Evolutionary conservation across 2,329 filamentous ascomycete genomes (phyloP).

Genomic region (Penicillium sp.): DNA sequence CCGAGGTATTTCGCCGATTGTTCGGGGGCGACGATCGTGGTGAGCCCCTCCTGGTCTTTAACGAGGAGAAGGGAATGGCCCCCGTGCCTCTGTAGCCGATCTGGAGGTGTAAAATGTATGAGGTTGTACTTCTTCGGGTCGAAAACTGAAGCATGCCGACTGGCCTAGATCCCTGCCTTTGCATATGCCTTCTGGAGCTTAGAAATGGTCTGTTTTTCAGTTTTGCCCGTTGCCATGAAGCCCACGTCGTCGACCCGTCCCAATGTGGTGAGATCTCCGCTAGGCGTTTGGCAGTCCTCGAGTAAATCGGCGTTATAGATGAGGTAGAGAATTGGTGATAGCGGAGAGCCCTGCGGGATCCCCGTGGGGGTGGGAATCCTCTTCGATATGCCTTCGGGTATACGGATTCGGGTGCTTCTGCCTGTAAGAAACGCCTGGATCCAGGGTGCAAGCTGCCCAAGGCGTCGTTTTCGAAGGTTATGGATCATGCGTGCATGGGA

Average conservation of each 20-base stretch:
- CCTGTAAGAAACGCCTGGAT: background rate
- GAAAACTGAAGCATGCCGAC: background rate
- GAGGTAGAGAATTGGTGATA: slow-evolving; percentile 29
- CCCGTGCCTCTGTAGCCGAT: background rate
- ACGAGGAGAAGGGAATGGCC: background rate
- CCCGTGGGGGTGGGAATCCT: slow-evolving; percentile 11
- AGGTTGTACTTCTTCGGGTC: background rate
- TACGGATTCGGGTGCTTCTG: background rate
- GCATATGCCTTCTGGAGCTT: background rate
- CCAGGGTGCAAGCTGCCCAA: background rate
- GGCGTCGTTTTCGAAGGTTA: background rate
- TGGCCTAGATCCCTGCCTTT: background rate
- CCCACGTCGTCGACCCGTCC: slow-evolving; percentile 13
- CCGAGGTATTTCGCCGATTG: slow-evolving; percentile 5
- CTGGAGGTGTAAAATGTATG: background rate
- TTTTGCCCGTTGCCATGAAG: background rate
- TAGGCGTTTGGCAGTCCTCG: slow-evolving; percentile 1
- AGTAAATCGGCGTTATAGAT: slow-evolving; percentile 29
- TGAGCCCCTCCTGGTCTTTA: too few species aligned
- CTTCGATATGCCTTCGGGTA: background rate
- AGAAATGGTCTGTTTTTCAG: accelerated
- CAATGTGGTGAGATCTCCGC: background rate
- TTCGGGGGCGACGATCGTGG: too few species aligned
- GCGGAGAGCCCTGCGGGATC: slow-evolving; percentile 24
- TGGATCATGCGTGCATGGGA: background rate